Conservation (phyloP, 1,284 basidiomycete genomes). For the Butyriboletus appendiculatus region DNA sequence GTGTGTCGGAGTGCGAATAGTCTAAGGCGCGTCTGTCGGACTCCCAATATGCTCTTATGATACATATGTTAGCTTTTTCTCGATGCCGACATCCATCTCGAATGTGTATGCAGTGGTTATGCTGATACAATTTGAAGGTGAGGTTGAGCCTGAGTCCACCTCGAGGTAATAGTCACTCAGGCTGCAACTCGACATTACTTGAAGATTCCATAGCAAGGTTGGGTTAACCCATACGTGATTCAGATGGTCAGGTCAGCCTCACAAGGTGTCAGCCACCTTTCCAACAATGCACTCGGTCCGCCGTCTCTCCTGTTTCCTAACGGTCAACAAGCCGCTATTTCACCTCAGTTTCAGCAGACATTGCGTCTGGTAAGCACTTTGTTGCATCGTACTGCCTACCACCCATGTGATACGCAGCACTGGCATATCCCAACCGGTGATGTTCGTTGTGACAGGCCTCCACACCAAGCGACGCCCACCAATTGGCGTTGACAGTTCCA, state of each 20-base stretch:
- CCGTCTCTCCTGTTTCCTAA: neutral
- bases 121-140: neutral
- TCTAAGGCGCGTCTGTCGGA: no score
- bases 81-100: neutral
- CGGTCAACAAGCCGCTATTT: neutral
- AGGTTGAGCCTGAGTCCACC: neutral
- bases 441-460: slow-evolving; percentile 29
- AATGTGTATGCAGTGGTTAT: neutral
- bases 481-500: neutral
- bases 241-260: slow-evolving; percentile 17
- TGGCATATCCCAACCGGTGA: slow-evolving; percentile 6
- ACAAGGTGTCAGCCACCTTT: slow-evolving; percentile 17
- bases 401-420: slow-evolving; percentile 21
- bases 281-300: neutral
- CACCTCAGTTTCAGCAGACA: neutral
- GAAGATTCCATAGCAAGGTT: neutral
- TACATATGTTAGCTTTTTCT: neutral
- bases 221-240: neutral
- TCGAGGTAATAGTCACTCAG: neutral
- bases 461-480: slow-evolving; percentile 23
- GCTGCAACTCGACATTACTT: neutral
- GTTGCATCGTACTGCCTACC: slow-evolving; percentile 2
- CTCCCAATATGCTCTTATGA: neutral
- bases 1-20: no score
- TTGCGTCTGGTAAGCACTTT: slow-evolving; percentile 12